Base-by-base conservation (phyloP, 2,329 filamentous ascomycete genomes). In the Epichloe coenophiala region DNA sequence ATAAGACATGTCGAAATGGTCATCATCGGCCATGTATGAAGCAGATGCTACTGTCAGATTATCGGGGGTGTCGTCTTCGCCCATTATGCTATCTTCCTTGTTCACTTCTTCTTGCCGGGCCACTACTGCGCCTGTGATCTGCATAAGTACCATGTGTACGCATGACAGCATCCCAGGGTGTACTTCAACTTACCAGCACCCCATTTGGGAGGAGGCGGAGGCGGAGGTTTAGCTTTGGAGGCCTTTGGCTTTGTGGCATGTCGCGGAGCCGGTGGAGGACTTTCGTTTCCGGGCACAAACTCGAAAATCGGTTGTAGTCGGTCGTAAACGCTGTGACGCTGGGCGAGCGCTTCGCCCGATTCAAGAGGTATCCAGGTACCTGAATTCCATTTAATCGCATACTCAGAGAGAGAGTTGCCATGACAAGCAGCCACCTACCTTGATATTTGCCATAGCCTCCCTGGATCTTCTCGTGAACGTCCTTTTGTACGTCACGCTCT, bases 401-500 rank as follows among this genome's bases (percentile, higher is more conserved):
- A n/a, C 1, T 42, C 8, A 31, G 23, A 12, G 17, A 47, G 9
- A 3, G 45, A 13, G 9, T 17, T 15, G 17, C 41, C 8, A 31
- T 36, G 27, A 19, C 13, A 17, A 3, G 13, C 35, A 38, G 40
- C 9, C 27, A 59, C 68, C 43, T 62, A 88, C 86, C 90, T 73
- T 98, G 93, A 60, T 97, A 98, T 80, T 97, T 97, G 61, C 93
- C 93, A 67, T 97, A 97, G 15, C 93, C 93, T 57, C 91, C 93
- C 93, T 98, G 93, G 5, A 98, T 90, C 71, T 98, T 98, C 71
- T 97, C 93, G 64, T 98, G 93, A 5, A 86, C 77, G 42, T 94
- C 91, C 67, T 95, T 95, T 63, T 98, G 93, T 7, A 98, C 91
- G 63, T 98, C 93, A 57, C 93, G 81, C 70, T 98, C 93, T 5